phyloP scores from a whole-genome alignment of 202 grass and related monocot genomes.

The Carex sylvatica region DNA sequence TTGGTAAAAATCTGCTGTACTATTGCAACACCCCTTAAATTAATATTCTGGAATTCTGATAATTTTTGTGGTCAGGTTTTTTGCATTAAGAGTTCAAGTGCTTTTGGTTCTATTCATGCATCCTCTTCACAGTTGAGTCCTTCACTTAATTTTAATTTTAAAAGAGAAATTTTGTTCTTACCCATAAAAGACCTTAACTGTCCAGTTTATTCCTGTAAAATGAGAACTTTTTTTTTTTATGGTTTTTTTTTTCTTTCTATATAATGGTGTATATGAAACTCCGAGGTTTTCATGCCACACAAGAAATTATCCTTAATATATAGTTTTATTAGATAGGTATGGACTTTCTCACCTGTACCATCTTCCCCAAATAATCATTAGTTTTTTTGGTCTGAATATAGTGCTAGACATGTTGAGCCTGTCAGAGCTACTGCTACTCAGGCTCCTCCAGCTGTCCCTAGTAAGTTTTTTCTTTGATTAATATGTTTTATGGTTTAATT shows the following conservation, averaged over 20 bases:
- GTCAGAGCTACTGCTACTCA: conserved; percentile 66
- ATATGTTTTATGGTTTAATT: conserved; percentile 8
- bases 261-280: not conserved
- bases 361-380: not conserved
- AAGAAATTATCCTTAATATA: not conserved
- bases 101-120: conserved; percentile 30
- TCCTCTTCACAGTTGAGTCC: conserved; percentile 46
- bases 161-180: not conserved
- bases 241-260: too few species aligned
- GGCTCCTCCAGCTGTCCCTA: conserved; percentile 35
- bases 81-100: conserved; percentile 24
- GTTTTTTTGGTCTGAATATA: conserved; percentile 4
- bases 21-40: not conserved
- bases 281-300: not conserved
- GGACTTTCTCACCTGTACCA: not conserved
- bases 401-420: conserved; percentile 49
- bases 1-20: not conserved
- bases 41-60: not conserved
- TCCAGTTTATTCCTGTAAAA: not conserved
- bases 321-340: not conserved
- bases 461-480: conserved; percentile 34
- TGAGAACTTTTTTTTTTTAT: not conserved
- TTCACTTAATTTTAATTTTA: conserved; percentile 1
- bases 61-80: conserved; percentile 35
- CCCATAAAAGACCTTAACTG: not conserved